These are phyloP conservation scores for Leishmania major DNA, from an alignment of 208 protist genomes.

Conservation along the genomic window DNA sequence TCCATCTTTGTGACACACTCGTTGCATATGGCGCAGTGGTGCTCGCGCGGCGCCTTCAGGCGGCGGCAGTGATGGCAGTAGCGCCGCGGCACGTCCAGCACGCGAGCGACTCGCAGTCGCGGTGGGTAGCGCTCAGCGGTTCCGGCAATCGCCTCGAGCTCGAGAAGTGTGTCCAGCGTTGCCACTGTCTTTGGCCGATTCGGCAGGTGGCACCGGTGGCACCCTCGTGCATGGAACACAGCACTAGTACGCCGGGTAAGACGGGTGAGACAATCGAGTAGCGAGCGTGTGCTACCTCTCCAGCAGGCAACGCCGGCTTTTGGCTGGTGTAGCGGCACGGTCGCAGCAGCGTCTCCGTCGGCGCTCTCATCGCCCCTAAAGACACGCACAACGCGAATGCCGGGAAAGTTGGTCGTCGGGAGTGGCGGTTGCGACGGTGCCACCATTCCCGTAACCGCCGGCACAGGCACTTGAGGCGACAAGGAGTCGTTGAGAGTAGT, in stretches of 20 bases:
- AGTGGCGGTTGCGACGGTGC: background rate
- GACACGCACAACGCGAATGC: conserved; percentile 1
- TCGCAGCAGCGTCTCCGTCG: background rate
- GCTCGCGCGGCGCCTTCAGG: conserved; percentile 87
- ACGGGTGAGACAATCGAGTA: background rate
- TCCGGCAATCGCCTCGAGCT: conserved; percentile 42
- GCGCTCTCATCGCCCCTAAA: background rate
- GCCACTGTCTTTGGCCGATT: background rate
- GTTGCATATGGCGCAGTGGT: conserved; percentile 84
- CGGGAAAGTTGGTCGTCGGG: background rate
- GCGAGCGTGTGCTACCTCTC: background rate
- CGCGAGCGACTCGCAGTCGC: conserved; percentile 30
- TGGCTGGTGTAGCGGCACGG: background rate
- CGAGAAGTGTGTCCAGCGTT: conserved; percentile 19
- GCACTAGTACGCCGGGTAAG: too few species aligned
- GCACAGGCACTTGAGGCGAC: background rate
- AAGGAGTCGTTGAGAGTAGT: background rate
- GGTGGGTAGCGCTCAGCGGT: conserved; percentile 35
- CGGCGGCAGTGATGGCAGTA: conserved; percentile 68
- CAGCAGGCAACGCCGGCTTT: background rate
- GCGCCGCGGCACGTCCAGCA: conserved; percentile 69
- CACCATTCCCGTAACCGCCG: background rate
- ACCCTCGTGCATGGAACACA: background rate
- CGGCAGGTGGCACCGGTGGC: background rate
- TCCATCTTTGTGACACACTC: conserved; percentile 86